Conservation (phyloP, 257 asterid species). For the Eustoma russellianum region DNA sequence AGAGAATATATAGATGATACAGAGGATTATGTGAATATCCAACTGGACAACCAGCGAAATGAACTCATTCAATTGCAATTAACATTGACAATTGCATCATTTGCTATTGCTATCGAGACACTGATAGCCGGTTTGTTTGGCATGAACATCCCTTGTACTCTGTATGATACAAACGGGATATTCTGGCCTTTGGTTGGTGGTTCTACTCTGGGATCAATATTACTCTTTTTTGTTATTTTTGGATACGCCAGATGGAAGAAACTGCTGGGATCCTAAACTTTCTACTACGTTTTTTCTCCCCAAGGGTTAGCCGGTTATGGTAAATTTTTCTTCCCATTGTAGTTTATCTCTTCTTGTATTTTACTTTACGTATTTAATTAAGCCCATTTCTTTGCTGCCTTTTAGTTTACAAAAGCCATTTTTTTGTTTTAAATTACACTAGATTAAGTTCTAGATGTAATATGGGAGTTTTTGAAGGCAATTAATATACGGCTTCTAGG, state of each 20-base stretch:
- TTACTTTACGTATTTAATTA: slow-evolving; percentile 1
- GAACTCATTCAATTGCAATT: slow-evolving; percentile 86
- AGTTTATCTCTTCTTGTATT: too few relatives aligned
- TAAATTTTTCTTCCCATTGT: neutral
- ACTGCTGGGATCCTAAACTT: slow-evolving; percentile 61
- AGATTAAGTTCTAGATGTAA: too few relatives aligned
- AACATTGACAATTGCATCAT: slow-evolving; percentile 67
- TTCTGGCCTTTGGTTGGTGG: slow-evolving; percentile 33
- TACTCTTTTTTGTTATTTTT: slow-evolving; percentile 47
- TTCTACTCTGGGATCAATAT: slow-evolving; percentile 32
- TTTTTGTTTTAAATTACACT: neutral
- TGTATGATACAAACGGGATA: slow-evolving; percentile 15
- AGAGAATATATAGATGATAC: slow-evolving; percentile 91
- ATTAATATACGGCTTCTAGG: too few relatives aligned
- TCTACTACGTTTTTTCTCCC: too few relatives aligned
- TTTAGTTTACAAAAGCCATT: slow-evolving; percentile 1
- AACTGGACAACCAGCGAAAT: slow-evolving; percentile 87
- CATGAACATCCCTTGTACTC: slow-evolving; percentile 66
- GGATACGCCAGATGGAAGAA: slow-evolving; percentile 90
- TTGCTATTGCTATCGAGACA: slow-evolving; percentile 60
- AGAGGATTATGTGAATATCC: slow-evolving; percentile 87
- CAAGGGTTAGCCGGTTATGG: neutral
- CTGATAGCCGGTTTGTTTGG: slow-evolving; percentile 60
- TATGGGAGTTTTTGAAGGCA: too few relatives aligned
- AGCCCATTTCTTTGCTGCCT: slow-evolving; percentile 11